Base-by-base conservation (phyloP, 73 alveolate species). In the Tetrahymena malaccensis region DNA sequence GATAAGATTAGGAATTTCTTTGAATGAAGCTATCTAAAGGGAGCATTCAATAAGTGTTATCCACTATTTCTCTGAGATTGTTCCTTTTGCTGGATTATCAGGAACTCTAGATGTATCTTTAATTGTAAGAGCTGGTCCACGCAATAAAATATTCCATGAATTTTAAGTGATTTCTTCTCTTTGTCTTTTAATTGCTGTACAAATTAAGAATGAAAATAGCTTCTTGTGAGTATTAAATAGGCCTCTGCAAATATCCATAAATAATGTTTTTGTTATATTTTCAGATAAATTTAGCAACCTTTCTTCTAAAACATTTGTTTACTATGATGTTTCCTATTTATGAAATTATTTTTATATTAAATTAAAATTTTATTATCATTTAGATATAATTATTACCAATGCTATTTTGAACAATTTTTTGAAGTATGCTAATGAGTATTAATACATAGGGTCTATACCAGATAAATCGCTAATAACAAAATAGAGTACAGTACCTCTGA, bases 361-460 rank as follows among this genome's bases (percentile, higher is more conserved):
- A 27, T 70, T 22, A n/a, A 11, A 9, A 70, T 1, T n/a, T 70
- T 19, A 8, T 70, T n/a, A n/a, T n/a, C n/a, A n/a, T n/a, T n/a
- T n/a, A n/a, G n/a, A n/a, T n/a, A n/a, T n/a, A n/a, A n/a, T n/a
- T n/a, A 98, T 98, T 57, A 94, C 97, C 40, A 98, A 96, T 34
- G 99, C 98, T 43, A 95, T 84, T 57, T 98, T 98, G 96, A 98
- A 98, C 31, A 98, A 97, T 94, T 97, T 98, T 94, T 98, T 98
- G 84, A 98, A 98, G 94, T 98, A 98, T 58, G 97, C 98, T 27
- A 98, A 97, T 57, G 99, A 98, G 94, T 98, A 98, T 95, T 98
- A 98, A 96, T 98, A 98, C 99, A 98, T 98, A 11, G 99, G 99
- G 94, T 98, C 99, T 33, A 98, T 98, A 44, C 97, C 97, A 55